Conservation (phyloP, 2,329 filamentous ascomycete genomes). For the Endocalyx cinctus region DNA sequence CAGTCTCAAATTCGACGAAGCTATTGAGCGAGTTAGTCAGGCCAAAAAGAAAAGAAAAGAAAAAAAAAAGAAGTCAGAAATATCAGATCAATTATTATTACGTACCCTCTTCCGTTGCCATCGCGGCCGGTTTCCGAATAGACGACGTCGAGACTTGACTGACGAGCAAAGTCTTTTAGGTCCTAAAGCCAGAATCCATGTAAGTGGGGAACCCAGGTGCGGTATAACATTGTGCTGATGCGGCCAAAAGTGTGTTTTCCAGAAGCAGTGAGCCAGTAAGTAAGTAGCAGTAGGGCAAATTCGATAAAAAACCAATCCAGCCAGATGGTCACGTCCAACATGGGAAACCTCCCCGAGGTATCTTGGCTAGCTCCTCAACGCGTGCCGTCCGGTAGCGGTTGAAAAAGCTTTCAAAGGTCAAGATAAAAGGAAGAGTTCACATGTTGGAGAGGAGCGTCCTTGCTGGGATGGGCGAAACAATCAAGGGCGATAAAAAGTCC, state of each 20-base stretch:
- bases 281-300: too few relatives aligned
- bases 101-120: slow-evolving; percentile 86
- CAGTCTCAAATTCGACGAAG: slow-evolving; percentile 97
- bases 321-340: slow-evolving; percentile 23
- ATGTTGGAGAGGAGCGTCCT: slow-evolving; percentile 20
- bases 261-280: slow-evolving; percentile 27
- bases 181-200: slow-evolving; percentile 83
- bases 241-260: slow-evolving; percentile 24
- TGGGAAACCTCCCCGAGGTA: slow-evolving; percentile 23
- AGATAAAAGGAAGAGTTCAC: slow-evolving; percentile 20
- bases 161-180: slow-evolving; percentile 97
- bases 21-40: too few relatives aligned
- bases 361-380: slow-evolving; percentile 25
- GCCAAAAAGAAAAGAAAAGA: too few relatives aligned
- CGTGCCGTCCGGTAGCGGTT: slow-evolving; percentile 22
- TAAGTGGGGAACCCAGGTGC: slow-evolving; percentile 67
- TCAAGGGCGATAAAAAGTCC: slow-evolving; percentile 21
- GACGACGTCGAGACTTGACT: slow-evolving; percentile 94
- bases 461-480: slow-evolving; percentile 19
- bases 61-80: too few relatives aligned
- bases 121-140: slow-evolving; percentile 95
- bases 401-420: too few relatives aligned
- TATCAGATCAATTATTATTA: slow-evolving; percentile 19
- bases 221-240: slow-evolving; percentile 26
- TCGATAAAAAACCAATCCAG: slow-evolving; percentile 28